Base-by-base conservation (phyloP, 2,329 filamentous ascomycete genomes). In the Venturia asperata region DNA sequence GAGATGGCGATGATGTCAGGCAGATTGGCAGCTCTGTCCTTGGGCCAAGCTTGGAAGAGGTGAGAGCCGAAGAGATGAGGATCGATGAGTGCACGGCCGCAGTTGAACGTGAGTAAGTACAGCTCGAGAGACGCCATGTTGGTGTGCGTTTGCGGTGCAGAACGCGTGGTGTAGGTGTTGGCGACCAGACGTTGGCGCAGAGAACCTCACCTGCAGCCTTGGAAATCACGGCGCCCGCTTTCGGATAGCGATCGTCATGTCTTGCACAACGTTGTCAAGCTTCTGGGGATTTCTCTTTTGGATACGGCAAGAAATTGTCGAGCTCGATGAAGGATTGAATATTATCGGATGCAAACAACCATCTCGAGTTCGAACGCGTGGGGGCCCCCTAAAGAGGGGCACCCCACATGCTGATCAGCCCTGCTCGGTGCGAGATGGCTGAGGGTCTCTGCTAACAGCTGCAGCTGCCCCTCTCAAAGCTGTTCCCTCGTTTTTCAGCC, bases 101-200 rank as follows among this genome's bases (percentile, higher is more conserved):
- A 95, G 74, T 97, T 97, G 80, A 94, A 96, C 13, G 92, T 96
- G 64, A 96, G 77, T 68, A 96, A 83, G 71, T 96, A 88, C 65
- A 92, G 77, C 71, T 87, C 85, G 65, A 95, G 80, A 67, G 81
- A 67, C 13, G 71, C 21, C 47, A 64, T 64, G 17, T 43, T 45
- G 42, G 6, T 13, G 34, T 39, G 39, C 15, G 60, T 27, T 9
- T 27, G 55, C 73, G 15, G 55, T 34, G 39, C 15, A 41, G 15
- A 41, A 11, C 4, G 47, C 21, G 21, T 5, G 1, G 21, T 27
- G 10, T 4, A 27, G 5, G 47, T 49, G 47, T 52, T 27, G 47
- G n/a, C n/a, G 17, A 47, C n/a, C n/a, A 47, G 45, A 47, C n/a
- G 45, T n/a, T 21, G n/a, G 21, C n/a, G 42, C 13, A 19, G 15